A percentile compares a stretch with the other conserved stretches of the same genome.
Evolutionary conservation across 352 stramenopile genomes (phyloP).

Genomic region (Phytophthora constricta): DNA sequence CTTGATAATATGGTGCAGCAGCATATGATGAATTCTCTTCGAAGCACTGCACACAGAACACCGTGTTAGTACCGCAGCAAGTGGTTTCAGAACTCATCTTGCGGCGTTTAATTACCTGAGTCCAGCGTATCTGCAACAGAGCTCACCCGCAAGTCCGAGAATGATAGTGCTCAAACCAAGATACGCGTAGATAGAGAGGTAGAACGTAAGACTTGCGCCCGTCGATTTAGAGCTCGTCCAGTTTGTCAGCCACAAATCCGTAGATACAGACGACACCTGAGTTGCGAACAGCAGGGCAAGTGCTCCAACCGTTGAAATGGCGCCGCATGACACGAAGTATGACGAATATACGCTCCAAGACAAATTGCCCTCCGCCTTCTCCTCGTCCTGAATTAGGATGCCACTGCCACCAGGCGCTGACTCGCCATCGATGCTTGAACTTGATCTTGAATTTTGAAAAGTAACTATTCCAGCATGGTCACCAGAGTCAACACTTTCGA

Average conservation of each 20-base stretch:
- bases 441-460: slow-evolving; percentile 19
- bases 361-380: slow-evolving; percentile 48
- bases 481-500: slow-evolving; percentile 3
- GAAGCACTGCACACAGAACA: slow-evolving; percentile 50
- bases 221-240: slow-evolving; percentile 50
- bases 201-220: slow-evolving; percentile 43
- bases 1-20: slow-evolving; percentile 70
- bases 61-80: slow-evolving; percentile 8
- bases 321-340: slow-evolving; percentile 60
- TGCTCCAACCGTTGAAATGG: slow-evolving; percentile 41
- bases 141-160: slow-evolving; percentile 56
- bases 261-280: slow-evolving; percentile 63
- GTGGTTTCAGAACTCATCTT: not conserved
- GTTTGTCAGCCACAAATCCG: slow-evolving; percentile 69
- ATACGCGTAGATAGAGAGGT: slow-evolving; percentile 64
- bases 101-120: slow-evolving; percentile 43
- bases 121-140: slow-evolving; percentile 54
- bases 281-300: slow-evolving; percentile 46
- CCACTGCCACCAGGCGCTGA: slow-evolving; percentile 2
- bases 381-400: slow-evolving; percentile 55
- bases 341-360: slow-evolving; percentile 46
- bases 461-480: slow-evolving; percentile 4
- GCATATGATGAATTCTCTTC: slow-evolving; percentile 58
- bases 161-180: slow-evolving; percentile 58
- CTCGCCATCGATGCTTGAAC: slow-evolving; percentile 11